phyloP scores from a whole-genome alignment of 495 filamentous ascomycete genomes.

The Xylaria bambusicola region DNA sequence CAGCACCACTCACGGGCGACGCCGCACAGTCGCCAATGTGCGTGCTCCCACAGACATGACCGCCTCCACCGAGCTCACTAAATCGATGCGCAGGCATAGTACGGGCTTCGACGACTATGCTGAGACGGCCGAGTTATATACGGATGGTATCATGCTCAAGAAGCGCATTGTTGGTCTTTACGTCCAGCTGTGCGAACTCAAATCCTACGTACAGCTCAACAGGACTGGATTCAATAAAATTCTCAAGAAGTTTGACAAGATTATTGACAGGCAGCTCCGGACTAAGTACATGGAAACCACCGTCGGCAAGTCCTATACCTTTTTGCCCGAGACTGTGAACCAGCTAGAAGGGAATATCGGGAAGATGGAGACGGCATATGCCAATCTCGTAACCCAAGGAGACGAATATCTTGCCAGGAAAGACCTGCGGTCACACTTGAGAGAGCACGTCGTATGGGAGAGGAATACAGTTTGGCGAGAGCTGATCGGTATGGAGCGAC shows the following conservation, averaged over 20 bases:
- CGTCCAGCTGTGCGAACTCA: constrained; percentile 91
- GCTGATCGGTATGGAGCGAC: constrained; percentile 96
- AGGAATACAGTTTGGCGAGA: constrained; percentile 98
- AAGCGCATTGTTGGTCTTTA: constrained; percentile 85
- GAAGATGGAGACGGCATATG: constrained; percentile 77
- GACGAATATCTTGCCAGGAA: constrained; percentile 72
- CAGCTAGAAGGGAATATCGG: constrained; percentile 68
- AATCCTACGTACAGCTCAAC: constrained; percentile 95
- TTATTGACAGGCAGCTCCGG: constrained; percentile 76
- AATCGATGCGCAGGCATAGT: constrained; percentile 56
- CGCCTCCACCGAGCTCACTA: constrained; percentile 52
- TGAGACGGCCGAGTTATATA: constrained; percentile 74
- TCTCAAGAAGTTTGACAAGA: constrained; percentile 99
- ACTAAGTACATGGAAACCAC: constrained; percentile 69
- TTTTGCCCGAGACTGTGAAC: constrained; percentile 67
- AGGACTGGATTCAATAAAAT: constrained; percentile 94
- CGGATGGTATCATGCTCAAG: constrained; percentile 83
- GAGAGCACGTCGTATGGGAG: constrained; percentile 99
- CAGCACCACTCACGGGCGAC: constrained; percentile 36
- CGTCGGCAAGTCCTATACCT: constrained; percentile 75
- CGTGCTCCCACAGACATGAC: constrained; percentile 57
- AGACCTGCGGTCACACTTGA: constrained; percentile 85
- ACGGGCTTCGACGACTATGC: constrained; percentile 69
- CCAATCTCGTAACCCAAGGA: constrained; percentile 76
- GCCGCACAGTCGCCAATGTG: constrained; percentile 39